These are phyloP conservation scores for Solanum chiquidenum DNA, from an alignment of 257 asterid genomes.

Conservation along the genomic window DNA sequence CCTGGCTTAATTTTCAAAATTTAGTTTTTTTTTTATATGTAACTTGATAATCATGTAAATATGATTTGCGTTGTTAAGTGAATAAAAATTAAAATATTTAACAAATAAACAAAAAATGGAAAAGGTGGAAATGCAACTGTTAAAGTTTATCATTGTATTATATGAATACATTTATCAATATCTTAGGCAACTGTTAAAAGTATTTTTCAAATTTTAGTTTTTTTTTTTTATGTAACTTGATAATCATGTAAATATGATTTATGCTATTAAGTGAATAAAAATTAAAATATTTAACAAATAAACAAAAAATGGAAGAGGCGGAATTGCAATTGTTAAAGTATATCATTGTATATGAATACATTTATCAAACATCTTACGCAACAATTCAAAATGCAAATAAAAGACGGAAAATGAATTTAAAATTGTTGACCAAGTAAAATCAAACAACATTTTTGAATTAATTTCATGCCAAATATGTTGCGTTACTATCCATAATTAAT, in stretches of 20 bases:
- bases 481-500: no score
- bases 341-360: no score
- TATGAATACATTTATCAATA: no score
- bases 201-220: not conserved
- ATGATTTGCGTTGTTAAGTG: not conserved
- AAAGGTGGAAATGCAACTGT: not conserved
- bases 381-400: no score
- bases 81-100: not conserved
- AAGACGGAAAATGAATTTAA: no score
- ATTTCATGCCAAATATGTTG: no score
- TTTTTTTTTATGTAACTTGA: not conserved
- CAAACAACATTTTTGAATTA: no score
- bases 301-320: not conserved
- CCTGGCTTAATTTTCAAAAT: not conserved
- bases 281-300: not conserved
- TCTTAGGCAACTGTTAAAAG: no score
- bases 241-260: not conserved
- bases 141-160: not conserved
- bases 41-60: not conserved
- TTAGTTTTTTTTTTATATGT: not conserved
- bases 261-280: not conserved
- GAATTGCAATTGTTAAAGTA: not conserved
- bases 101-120: not conserved
- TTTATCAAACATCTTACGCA: no score
- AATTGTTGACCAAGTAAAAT: no score